Conservation (phyloP, 2,329 filamentous ascomycete genomes). For the Pseudocercospora eumusae region DNA sequence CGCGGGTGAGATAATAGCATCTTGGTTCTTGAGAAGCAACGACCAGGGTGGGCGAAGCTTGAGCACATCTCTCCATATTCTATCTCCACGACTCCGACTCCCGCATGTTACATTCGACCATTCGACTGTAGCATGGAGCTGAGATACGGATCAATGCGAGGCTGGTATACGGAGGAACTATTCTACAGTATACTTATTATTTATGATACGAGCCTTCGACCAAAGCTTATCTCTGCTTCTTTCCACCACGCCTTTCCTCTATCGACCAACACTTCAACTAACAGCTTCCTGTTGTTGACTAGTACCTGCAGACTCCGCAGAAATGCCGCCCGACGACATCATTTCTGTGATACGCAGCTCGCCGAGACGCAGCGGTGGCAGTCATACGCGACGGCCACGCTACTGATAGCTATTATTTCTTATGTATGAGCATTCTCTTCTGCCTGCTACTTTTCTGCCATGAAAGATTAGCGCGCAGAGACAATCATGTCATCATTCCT, state of each 20-base stretch:
- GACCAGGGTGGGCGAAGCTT: too few relatives aligned
- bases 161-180: too few relatives aligned
- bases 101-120: not conserved
- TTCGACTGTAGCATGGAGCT: not conserved
- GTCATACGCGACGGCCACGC: not conserved
- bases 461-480: not conserved
- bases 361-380: not conserved
- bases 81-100: not conserved
- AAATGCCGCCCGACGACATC: not conserved
- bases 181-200: too few relatives aligned
- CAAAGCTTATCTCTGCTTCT: too few relatives aligned
- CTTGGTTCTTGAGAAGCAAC: not conserved
- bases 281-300: not conserved
- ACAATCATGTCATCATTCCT: slow-evolving; percentile 16
- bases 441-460: not conserved
- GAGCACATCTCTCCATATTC: too few relatives aligned
- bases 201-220: too few relatives aligned
- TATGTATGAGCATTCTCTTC: too few relatives aligned
- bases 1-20: too few relatives aligned
- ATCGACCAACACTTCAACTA: not conserved
- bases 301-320: not conserved
- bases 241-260: not conserved
- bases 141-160: too few relatives aligned
- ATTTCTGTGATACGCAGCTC: not conserved
- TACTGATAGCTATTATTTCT: not conserved